Percentiles rank a stretch among this genome's conserved stretches.
phyloP scores from a whole-genome alignment of 805 yeast species.

The Spathaspora sp. region DNA sequence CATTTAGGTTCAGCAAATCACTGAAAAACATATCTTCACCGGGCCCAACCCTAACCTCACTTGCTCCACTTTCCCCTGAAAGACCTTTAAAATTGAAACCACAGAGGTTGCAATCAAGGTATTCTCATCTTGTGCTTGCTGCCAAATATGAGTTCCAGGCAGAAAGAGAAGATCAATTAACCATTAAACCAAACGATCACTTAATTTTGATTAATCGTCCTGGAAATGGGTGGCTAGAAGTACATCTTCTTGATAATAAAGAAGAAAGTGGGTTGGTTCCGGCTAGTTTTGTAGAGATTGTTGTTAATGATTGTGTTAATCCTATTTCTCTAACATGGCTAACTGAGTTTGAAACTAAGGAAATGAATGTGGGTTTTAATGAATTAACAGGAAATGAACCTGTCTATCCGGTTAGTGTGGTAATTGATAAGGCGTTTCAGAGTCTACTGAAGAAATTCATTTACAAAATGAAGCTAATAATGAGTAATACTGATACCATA shows the following conservation, averaged over 20 bases:
- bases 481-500: constrained; percentile 15
- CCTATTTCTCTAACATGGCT: constrained; percentile 34
- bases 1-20: constrained; percentile 19
- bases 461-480: constrained; percentile 29
- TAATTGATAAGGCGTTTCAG: constrained; percentile 25
- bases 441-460: constrained; percentile 21
- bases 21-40: constrained; percentile 24
- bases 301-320: constrained; percentile 31
- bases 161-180: constrained; percentile 23
- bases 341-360: constrained; percentile 11
- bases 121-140: constrained; percentile 21
- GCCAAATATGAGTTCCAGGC: constrained; percentile 31
- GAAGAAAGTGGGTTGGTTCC: constrained; percentile 30
- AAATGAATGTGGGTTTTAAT: neutral
- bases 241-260: constrained; percentile 21
- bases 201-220: constrained; percentile 29
- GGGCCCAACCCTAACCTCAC: constrained; percentile 5
- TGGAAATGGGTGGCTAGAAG: constrained; percentile 40
- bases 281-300: constrained; percentile 36
- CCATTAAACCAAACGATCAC: constrained; percentile 23
- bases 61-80: neutral
- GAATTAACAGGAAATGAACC: neutral
- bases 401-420: constrained; percentile 10
- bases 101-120: constrained; percentile 1
- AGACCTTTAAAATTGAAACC: neutral